These are phyloP conservation scores for Physaria fendleri DNA, from an alignment of 345 rosid species.

Conservation along the genomic window DNA sequence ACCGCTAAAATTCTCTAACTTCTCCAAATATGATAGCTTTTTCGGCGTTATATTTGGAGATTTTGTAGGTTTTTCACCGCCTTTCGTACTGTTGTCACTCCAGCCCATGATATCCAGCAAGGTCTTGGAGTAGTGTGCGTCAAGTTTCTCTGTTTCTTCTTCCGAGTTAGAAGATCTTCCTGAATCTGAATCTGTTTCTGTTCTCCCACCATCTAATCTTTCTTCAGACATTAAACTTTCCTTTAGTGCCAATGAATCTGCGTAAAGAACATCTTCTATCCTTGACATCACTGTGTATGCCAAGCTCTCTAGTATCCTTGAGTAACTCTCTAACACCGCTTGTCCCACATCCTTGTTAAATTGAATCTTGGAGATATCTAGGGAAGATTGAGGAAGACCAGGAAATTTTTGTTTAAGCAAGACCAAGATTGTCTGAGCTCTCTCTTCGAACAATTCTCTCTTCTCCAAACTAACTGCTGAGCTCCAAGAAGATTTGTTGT, in stretches of 20 bases:
- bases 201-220: slow-evolving; percentile 1
- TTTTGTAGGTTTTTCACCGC: slow-evolving; percentile 21
- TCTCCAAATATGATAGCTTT: slow-evolving; percentile 30
- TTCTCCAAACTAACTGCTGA: slow-evolving; percentile 81
- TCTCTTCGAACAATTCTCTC: slow-evolving; percentile 80
- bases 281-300: slow-evolving; percentile 61
- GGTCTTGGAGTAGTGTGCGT: slow-evolving; percentile 43
- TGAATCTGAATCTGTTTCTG: slow-evolving; percentile 7
- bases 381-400: slow-evolving; percentile 70
- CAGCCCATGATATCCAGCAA: slow-evolving; percentile 70
- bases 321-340: slow-evolving; percentile 81
- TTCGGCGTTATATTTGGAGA: slow-evolving; percentile 26
- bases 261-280: slow-evolving; percentile 73
- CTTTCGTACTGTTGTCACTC: slow-evolving; percentile 25
- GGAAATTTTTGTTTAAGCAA: slow-evolving; percentile 75
- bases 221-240: slow-evolving; percentile 14
- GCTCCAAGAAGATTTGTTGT: slow-evolving; percentile 76
- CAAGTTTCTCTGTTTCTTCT: slow-evolving; percentile 29
- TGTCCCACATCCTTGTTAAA: slow-evolving; percentile 81
- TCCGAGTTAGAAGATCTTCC: background rate
- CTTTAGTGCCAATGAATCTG: slow-evolving; percentile 40
- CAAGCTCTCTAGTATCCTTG: slow-evolving; percentile 77
- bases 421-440: slow-evolving; percentile 66
- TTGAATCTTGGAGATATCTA: slow-evolving; percentile 77
- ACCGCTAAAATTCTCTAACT: slow-evolving; percentile 52